Evolutionary conservation across 306 rosid genomes (phyloP), one percentile per base, ranked within the genome.

Genomic region (Trifolium repens): DNA sequence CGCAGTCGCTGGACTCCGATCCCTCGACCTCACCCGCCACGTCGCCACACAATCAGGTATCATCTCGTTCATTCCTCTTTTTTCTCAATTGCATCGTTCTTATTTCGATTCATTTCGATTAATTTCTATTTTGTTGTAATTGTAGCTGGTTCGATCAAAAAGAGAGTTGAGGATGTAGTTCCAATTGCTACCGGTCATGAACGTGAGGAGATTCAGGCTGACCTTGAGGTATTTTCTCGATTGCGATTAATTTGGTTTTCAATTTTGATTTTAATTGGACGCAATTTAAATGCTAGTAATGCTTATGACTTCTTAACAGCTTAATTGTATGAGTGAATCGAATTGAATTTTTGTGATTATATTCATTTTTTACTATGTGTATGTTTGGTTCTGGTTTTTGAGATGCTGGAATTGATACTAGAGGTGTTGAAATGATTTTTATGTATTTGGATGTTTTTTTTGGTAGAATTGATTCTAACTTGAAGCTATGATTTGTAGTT

Each of bases 131-230:
- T 65, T 11, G 4, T 4, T 83, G 26, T 34, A 67, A 64, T n/a
- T 26, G 83, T 19, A 66, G 86, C 75, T 73, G 75, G 58, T 73
- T 43, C 81, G 14, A 10, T 87, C 53, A 90, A 80, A 84, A 89
- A 80, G 86, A 94, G 80, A 84, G 89, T 90, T 50, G 97, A 92
- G 83, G 96, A 92, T 79, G 85, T 92, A 57, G 44, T 89, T 82
- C 97, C 99, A 14, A 94, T 94, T 67, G 99, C 96, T 8, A 94
- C 99, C 4, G 97, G 97, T 13, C 96, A 92, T 78, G 97, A 94
- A 88, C 97, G 90, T 9, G 96, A 94, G 88, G 98, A 94, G 92
- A 86, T 89, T 81, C 91, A 84, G 63, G 98, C 98, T 43, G 87
- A 85, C n/a, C 83, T 86, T 73, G 71, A 89, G 91, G 98, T 93